Conservation (phyloP, 805 yeast genomes). For the Ogataea thermomethanolica region DNA sequence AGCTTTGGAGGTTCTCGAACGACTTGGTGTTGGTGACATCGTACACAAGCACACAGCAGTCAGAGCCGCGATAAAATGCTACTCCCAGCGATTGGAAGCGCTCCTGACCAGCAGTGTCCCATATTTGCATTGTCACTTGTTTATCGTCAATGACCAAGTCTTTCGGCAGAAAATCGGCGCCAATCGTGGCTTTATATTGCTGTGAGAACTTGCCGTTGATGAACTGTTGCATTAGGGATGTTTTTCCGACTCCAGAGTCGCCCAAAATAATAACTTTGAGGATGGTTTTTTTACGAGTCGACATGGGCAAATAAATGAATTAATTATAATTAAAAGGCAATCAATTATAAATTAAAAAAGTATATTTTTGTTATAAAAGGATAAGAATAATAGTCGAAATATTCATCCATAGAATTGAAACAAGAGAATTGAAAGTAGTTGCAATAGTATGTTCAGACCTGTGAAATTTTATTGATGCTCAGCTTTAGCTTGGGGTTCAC, state of each 20-base stretch:
- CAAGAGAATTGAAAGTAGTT: no score
- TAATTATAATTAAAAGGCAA: constrained; percentile 5
- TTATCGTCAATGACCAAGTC: constrained; percentile 84
- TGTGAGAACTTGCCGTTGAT: constrained; percentile 92
- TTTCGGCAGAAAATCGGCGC: constrained; percentile 94
- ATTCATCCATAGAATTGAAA: no score
- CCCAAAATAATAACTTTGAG: constrained; percentile 89
- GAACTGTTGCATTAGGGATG: constrained; percentile 95
- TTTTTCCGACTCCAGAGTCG: constrained; percentile 97
- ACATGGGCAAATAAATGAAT: constrained; percentile 7
- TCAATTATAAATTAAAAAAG: not conserved
- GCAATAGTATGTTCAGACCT: no score
- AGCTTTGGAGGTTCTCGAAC: constrained; percentile 79
- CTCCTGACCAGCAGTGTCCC: constrained; percentile 99
- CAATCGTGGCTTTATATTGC: constrained; percentile 96
- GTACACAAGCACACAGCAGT: constrained; percentile 93
- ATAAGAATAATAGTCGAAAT: no score
- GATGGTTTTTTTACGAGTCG: constrained; percentile 63
- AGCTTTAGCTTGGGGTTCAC: not conserved
- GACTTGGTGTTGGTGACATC: constrained; percentile 95
- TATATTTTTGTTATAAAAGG: no score
- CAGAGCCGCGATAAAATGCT: constrained; percentile 96
- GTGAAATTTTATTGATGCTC: no score
- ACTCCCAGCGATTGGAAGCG: constrained; percentile 95
- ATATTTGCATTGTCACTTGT: constrained; percentile 76